These are phyloP conservation scores for Skeletonema potamos DNA, from an alignment of 108 stramenopile genomes.

Conservation along the genomic window DNA sequence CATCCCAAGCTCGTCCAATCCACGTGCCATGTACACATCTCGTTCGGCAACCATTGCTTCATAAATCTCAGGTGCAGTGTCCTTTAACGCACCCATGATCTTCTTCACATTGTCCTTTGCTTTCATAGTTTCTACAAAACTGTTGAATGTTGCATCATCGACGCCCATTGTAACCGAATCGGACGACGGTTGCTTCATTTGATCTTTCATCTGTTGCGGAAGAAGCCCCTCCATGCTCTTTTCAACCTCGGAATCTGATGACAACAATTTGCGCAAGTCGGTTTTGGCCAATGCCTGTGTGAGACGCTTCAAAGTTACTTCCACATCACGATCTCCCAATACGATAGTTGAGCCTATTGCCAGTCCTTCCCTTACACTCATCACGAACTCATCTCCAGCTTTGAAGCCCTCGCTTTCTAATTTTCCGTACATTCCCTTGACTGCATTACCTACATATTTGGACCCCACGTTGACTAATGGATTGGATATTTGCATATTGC, in stretches of 20 bases:
- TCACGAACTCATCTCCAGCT: slow-evolving; percentile 52
- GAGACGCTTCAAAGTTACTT: slow-evolving; percentile 45
- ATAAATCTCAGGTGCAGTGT: slow-evolving; percentile 47
- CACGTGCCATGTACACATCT: slow-evolving; percentile 55
- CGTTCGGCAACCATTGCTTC: slow-evolving; percentile 58
- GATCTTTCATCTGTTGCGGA: slow-evolving; percentile 29
- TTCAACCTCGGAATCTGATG: slow-evolving; percentile 40
- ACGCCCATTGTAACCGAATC: slow-evolving; percentile 18
- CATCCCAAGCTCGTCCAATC: slow-evolving; percentile 36
- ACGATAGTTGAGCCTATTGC: slow-evolving; percentile 49
- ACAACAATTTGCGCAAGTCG: slow-evolving; percentile 40
- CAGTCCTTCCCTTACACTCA: slow-evolving; percentile 47
- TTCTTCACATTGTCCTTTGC: slow-evolving; percentile 50
- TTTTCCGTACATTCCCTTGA: slow-evolving; percentile 49
- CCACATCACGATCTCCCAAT: slow-evolving; percentile 57
- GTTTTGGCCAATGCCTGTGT: slow-evolving; percentile 43
- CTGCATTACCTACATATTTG: slow-evolving; percentile 40
- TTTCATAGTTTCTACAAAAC: slow-evolving; percentile 57
- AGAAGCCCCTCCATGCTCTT: slow-evolving; percentile 37
- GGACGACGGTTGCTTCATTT: slow-evolving; percentile 16
- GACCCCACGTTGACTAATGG: slow-evolving; percentile 38
- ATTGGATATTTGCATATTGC: slow-evolving; percentile 14
- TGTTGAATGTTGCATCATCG: slow-evolving; percentile 36
- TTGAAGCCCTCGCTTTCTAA: slow-evolving; percentile 55
- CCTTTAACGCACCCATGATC: slow-evolving; percentile 39